A percentile compares a stretch with the other conserved stretches of the same genome.
Conservation (phyloP, 108 stramenopile genomes). For the Seminavis robusta region DNA sequence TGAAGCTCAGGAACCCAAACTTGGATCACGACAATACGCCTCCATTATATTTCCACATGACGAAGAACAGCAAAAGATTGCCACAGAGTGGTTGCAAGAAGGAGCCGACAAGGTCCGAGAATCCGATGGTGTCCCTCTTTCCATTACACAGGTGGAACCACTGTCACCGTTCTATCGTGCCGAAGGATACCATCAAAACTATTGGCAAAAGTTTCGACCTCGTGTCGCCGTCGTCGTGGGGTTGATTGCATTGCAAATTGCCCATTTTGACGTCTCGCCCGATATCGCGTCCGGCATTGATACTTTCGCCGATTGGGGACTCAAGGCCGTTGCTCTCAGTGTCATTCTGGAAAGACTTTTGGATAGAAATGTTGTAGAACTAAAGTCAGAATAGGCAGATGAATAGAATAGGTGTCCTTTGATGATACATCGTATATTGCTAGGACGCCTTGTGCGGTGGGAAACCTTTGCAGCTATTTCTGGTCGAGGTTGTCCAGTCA, state of each 20-base stretch:
- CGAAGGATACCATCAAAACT: slow-evolving; percentile 79
- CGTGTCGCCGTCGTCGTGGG: slow-evolving; percentile 33
- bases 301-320: no score
- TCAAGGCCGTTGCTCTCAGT: no score
- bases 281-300: no score
- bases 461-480: no score
- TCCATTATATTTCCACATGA: slow-evolving; percentile 66
- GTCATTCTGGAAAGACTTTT: no score
- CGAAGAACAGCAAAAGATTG: slow-evolving; percentile 32
- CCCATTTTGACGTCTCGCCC: no score
- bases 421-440: no score
- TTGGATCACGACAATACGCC: slow-evolving; percentile 62
- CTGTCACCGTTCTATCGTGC: slow-evolving; percentile 57
- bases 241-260: slow-evolving; percentile 45
- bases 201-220: slow-evolving; percentile 74
- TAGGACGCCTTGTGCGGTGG: no score
- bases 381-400: no score
- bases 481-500: no score
- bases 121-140: slow-evolving; percentile 34
- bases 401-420: no score
- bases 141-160: slow-evolving; percentile 52
- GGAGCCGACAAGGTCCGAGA: slow-evolving; percentile 9
- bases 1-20: slow-evolving; percentile 56
- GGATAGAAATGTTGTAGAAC: no score
- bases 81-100: slow-evolving; percentile 14